phyloP scores from a whole-genome alignment of 192 early-diverging fungal genomes.

The Rhizoclosmatium sp. region DNA sequence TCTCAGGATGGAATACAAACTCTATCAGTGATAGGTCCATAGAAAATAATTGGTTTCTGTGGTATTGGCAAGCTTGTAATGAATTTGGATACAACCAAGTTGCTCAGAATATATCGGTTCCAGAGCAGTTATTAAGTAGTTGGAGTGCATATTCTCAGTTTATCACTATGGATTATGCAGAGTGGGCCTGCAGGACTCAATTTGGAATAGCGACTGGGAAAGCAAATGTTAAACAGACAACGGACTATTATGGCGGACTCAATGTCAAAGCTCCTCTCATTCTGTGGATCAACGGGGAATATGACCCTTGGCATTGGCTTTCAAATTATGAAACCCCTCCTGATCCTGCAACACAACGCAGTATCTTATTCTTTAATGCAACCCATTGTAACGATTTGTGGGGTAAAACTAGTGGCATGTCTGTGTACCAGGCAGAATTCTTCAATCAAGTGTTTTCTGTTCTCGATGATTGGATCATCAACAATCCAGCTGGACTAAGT shows the following conservation, averaged over 20 bases:
- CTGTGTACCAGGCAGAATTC: not conserved
- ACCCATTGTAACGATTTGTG: slow-evolving; percentile 35
- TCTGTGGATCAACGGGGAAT: slow-evolving; percentile 31
- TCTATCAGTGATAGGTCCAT: not conserved
- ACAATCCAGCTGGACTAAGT: not conserved
- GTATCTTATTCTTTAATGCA: slow-evolving; percentile 12
- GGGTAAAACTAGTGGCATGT: not conserved
- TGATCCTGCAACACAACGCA: not conserved
- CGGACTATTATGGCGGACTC: not conserved
- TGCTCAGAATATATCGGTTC: not conserved
- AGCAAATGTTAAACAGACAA: not conserved
- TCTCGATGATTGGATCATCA: slow-evolving; percentile 13
- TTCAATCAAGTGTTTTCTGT: not conserved
- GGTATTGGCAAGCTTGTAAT: slow-evolving; percentile 28
- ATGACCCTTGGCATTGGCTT: slow-evolving; percentile 36
- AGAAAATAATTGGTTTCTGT: slow-evolving; percentile 10
- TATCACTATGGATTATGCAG: not conserved
- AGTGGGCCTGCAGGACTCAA: not conserved
- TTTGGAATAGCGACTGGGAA: not conserved
- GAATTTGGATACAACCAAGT: slow-evolving; percentile 30
- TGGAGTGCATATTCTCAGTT: slow-evolving; percentile 33
- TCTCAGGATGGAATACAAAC: not conserved
- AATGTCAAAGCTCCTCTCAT: not conserved
- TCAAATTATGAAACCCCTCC: slow-evolving; percentile 27
- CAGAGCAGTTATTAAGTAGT: not conserved